Evolutionary conservation across 352 stramenopile genomes (phyloP).

Genomic region (Phytophthora fragariae): DNA sequence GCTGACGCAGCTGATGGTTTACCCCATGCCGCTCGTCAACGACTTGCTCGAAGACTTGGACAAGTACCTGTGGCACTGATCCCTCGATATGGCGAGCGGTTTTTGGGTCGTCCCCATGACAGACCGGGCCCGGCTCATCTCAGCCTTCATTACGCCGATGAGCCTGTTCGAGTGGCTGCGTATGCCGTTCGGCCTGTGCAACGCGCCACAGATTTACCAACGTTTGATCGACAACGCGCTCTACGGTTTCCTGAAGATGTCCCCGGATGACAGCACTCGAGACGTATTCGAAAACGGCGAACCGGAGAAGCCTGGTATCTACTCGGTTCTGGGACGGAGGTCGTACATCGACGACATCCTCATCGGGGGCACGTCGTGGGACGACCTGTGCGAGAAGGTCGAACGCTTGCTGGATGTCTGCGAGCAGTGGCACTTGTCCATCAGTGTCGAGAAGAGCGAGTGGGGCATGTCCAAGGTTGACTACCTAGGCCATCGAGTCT

Average conservation of each 20-base stretch:
- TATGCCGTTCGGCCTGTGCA: constrained; percentile 36
- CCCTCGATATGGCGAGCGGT: constrained; percentile 27
- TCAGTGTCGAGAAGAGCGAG: too few species aligned
- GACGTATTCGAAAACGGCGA: background rate
- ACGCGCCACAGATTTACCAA: constrained; percentile 38
- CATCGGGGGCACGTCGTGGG: too few species aligned
- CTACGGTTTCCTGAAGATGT: constrained; percentile 6
- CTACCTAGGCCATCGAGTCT: constrained; percentile 25
- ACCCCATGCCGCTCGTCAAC: too few species aligned
- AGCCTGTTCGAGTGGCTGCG: constrained; percentile 30
- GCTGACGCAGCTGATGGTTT: too few species aligned
- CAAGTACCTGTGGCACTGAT: constrained; percentile 27
- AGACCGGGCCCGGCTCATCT: constrained; percentile 17
- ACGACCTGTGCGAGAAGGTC: background rate
- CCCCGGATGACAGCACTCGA: background rate
- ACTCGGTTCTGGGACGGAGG: too few species aligned
- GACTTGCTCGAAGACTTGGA: constrained; percentile 22
- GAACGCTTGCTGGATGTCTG: constrained; percentile 16
- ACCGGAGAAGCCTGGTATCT: too few species aligned
- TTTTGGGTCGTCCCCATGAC: constrained; percentile 38
- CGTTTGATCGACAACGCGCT: constrained; percentile 35
- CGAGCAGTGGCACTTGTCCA: background rate
- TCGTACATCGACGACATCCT: too few species aligned
- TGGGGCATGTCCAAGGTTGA: constrained; percentile 24
- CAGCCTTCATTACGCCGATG: constrained; percentile 32